A percentile compares a stretch with the other conserved stretches of the same genome.
Evolutionary conservation across 2,329 filamentous ascomycete species (phyloP).

Genomic region (Neurospora crassa): DNA sequence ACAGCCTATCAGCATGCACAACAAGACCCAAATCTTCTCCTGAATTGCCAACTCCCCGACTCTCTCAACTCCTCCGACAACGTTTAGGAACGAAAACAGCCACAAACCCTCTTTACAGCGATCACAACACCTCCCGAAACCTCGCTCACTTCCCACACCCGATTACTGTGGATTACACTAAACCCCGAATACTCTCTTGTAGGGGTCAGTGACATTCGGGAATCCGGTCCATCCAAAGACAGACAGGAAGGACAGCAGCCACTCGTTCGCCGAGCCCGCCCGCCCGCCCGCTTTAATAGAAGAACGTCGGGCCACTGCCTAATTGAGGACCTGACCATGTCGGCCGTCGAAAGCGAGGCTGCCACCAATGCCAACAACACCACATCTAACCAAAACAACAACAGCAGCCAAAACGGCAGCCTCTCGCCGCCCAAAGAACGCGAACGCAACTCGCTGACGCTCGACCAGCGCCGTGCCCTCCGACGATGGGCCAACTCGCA

Average conservation of each 20-base stretch:
- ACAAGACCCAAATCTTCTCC: not conserved
- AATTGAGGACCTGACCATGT: not conserved
- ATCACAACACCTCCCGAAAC: not conserved
- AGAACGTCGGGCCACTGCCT: not conserved
- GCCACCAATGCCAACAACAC: not conserved
- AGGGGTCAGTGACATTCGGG: not conserved
- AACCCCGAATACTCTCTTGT: not conserved
- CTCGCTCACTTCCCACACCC: not conserved
- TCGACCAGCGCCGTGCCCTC: slow-evolving; percentile 51
- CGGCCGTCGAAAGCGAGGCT: not conserved
- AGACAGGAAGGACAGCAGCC: not conserved
- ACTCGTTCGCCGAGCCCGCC: not conserved
- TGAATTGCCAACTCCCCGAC: not conserved
- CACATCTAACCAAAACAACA: not conserved
- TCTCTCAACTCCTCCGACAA: not conserved
- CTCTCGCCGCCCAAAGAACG: slow-evolving; percentile 35
- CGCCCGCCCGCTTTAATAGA: not conserved
- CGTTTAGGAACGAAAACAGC: not conserved
- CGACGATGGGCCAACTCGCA: slow-evolving; percentile 51
- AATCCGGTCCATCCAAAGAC: not conserved
- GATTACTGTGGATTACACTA: not conserved
- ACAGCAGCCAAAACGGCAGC: not conserved
- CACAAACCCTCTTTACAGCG: not conserved
- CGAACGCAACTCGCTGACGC: slow-evolving; percentile 50
- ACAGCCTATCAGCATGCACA: not conserved